phyloP scores from a whole-genome alignment of 306 rosid genomes.

The Sicyos edulis region DNA sequence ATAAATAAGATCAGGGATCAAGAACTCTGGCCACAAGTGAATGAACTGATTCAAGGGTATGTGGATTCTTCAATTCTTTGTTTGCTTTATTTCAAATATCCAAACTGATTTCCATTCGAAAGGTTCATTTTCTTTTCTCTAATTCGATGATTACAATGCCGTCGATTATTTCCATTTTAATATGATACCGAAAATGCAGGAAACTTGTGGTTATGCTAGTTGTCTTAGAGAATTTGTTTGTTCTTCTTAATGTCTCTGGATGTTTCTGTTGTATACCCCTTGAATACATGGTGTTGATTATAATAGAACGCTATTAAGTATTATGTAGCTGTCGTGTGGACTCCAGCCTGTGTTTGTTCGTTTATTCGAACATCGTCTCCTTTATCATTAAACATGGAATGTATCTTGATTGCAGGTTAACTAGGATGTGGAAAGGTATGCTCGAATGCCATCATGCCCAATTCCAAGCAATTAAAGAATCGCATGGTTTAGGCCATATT shows the following conservation, averaged over 20 bases:
- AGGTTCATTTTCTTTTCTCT: background rate
- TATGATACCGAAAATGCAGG: background rate
- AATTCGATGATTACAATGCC: background rate
- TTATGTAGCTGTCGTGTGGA: background rate
- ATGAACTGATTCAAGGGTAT: constrained; percentile 80
- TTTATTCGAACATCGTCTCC: background rate
- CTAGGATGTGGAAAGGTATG: constrained; percentile 93
- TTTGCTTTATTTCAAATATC: background rate
- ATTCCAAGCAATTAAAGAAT: constrained; percentile 73
- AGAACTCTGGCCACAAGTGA: constrained; percentile 89
- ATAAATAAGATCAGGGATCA: constrained; percentile 86
- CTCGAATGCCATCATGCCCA: constrained; percentile 85
- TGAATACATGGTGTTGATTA: background rate
- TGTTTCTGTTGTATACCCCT: too few relatives aligned
- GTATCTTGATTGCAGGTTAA: constrained; percentile 45
- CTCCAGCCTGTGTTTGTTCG: background rate
- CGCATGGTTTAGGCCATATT: constrained; percentile 60
- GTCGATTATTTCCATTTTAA: too few relatives aligned
- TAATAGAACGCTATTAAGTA: background rate
- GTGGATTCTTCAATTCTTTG: constrained; percentile 27
- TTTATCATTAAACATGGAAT: background rate
- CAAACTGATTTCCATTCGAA: background rate
- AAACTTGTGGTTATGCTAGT: background rate
- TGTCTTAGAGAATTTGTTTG: background rate
- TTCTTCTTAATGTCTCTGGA: background rate